Evolutionary conservation across 305 asterid genomes (phyloP), one percentile per base, ranked within the genome.

Genomic region (Solanum hybrid): DNA sequence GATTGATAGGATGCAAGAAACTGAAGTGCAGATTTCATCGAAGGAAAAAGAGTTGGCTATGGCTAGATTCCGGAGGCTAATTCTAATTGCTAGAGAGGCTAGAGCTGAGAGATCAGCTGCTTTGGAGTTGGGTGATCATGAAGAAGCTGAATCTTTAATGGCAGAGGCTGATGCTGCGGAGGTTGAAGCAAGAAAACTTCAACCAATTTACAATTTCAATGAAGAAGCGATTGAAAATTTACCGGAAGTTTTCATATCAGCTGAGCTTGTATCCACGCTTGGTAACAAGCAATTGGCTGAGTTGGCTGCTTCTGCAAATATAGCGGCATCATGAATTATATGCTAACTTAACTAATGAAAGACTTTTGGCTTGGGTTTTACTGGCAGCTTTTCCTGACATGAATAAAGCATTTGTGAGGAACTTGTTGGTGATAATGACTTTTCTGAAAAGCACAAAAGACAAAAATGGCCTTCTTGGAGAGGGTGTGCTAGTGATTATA

Each of bases 31-130:
- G 90, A 88, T 92, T 89, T 88, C 89, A 42, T 75, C 71, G 5
- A 92, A 90, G 89, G 94, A 91, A 90, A 92, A 88, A 72, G 92
- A 92, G 81, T 72, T 91, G 88, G 94, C 90, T 66, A 89, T 86
- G 77, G 91, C 93, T 88, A 91, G 94, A 37, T 90, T 90, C 78
- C 92, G 89, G 90, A 91, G 95, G 87, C 87, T 93, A 72, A 87
- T 64, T 86, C 89, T 93, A 56, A 69, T 90, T 81, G 93, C 92
- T 72, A 90, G 92, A 14, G 91, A 90, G 24, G 91, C 93, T 82
- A 90, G 32, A 85, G 92, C 93, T 46, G 95, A 92, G 88, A 92
- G 94, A 91, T 90, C 90, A 35, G 91, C 93, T 76, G 95, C 95
- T 51, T 37, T 93, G 72, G 94, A 93, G 86, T 91, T 91, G 46